These are phyloP conservation scores for Lunasporangiospora selenospora DNA, from an alignment of 192 early-diverging fungal genomes.

Conservation along the genomic window DNA sequence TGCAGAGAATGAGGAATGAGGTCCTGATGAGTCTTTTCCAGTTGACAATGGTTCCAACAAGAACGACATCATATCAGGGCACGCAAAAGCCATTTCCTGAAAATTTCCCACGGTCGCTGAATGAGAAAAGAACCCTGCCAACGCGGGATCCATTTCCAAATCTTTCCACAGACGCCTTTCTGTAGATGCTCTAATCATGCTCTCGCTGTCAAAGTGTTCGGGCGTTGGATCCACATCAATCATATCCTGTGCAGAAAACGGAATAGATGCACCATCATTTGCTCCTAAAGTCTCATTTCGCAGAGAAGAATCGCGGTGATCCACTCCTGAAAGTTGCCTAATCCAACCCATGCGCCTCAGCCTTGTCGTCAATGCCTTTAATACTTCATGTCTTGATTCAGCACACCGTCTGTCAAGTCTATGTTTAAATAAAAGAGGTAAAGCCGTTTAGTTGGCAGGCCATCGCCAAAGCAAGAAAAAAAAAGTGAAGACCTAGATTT, in stretches of 20 bases:
- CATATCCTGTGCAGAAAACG: background rate
- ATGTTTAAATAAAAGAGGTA: background rate
- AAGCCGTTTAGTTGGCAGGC: background rate
- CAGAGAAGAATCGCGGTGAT: no score
- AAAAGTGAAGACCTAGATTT: background rate
- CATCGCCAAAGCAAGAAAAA: background rate
- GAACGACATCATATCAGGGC: constrained; percentile 24
- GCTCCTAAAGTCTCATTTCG: no score
- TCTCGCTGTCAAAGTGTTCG: background rate
- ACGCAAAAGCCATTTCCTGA: constrained; percentile 9
- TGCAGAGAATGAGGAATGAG: no score
- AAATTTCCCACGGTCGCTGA: constrained; percentile 6
- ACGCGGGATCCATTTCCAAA: constrained; percentile 10
- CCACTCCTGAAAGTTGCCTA: background rate
- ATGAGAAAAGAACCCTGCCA: constrained; percentile 19
- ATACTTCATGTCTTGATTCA: constrained; percentile 2
- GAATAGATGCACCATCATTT: no score
- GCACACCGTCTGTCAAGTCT: constrained; percentile 4
- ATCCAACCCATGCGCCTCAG: constrained; percentile 21
- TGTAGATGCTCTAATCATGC: background rate
- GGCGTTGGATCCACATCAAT: background rate
- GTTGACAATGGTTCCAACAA: constrained; percentile 3
- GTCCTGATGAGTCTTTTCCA: background rate
- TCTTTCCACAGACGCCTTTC: background rate
- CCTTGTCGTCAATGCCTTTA: constrained; percentile 2